Conservation (phyloP, 2,329 filamentous ascomycete species). For the Aspergillus felis region DNA sequence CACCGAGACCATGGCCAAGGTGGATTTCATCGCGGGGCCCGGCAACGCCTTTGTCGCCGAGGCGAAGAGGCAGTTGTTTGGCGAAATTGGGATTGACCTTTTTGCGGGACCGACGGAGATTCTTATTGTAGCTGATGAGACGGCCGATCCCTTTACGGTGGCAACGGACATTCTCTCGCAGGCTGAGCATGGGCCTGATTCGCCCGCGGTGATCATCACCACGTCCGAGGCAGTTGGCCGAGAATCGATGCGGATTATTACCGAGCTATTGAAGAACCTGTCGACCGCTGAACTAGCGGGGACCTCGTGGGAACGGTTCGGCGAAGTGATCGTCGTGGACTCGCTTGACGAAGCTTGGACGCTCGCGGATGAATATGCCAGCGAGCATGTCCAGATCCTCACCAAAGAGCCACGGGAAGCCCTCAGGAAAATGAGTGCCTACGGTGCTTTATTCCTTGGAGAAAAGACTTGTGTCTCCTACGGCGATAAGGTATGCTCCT, state of each 20-base stretch:
- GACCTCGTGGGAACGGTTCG: conserved; percentile 44
- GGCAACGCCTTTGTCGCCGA: conserved; percentile 55
- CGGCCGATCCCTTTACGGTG: conserved; percentile 44
- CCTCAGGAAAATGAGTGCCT: conserved; percentile 49
- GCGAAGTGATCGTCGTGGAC: conserved; percentile 46
- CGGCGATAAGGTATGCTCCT: conserved; percentile 48
- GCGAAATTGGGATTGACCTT: conserved; percentile 53
- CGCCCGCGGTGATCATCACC: conserved; percentile 50
- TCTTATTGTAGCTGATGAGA: conserved; percentile 48
- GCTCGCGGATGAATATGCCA: conserved; percentile 47
- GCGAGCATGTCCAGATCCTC: conserved; percentile 52
- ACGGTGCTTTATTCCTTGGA: conserved; percentile 50
- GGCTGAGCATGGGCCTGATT: conserved; percentile 52
- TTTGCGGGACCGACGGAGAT: conserved; percentile 53
- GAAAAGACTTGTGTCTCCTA: conserved; percentile 52
- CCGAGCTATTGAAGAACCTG: conserved; percentile 39
- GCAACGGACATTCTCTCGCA: conserved; percentile 49
- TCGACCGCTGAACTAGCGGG: conserved; percentile 44
- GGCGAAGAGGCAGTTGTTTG: conserved; percentile 52
- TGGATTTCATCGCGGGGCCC: conserved; percentile 52
- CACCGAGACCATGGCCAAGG: conserved; percentile 47
- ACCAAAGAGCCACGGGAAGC: conserved; percentile 47
- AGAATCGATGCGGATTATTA: conserved; percentile 36
- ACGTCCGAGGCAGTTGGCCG: conserved; percentile 40
- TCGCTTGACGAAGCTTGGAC: conserved; percentile 41